Conservation (phyloP, 2,329 filamentous ascomycete species). For the Xylogone sp. region DNA sequence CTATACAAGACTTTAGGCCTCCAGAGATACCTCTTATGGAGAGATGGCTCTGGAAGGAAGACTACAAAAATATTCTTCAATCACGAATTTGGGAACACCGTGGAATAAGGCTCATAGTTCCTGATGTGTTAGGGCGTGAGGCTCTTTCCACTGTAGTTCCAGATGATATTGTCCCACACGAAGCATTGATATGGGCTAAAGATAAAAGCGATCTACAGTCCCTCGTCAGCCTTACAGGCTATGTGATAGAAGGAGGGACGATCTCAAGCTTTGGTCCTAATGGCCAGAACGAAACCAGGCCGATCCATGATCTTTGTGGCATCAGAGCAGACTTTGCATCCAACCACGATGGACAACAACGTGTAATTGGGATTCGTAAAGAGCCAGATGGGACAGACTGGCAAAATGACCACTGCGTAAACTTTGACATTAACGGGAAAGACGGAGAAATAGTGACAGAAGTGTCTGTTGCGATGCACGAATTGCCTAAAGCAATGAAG, state of each 20-base stretch:
- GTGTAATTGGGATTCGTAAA: slow-evolving; percentile 1
- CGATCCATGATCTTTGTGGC: slow-evolving; percentile 3
- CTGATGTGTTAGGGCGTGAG: background rate
- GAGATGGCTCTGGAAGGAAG: slow-evolving; percentile 4
- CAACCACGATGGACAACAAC: background rate
- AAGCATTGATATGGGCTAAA: slow-evolving; percentile 8
- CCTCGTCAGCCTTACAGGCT: slow-evolving; percentile 3
- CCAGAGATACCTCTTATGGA: background rate
- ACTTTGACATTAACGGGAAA: slow-evolving; percentile 6
- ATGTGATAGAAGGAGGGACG: background rate
- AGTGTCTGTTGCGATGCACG: background rate
- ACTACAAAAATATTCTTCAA: slow-evolving; percentile 1
- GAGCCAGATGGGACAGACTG: slow-evolving; percentile 1
- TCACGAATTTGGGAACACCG: slow-evolving; percentile 2
- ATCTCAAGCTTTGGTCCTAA: background rate
- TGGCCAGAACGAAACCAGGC: background rate
- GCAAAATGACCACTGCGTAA: slow-evolving; percentile 3
- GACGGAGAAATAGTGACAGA: slow-evolving; percentile 6
- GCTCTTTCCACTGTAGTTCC: background rate
- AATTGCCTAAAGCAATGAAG: slow-evolving; percentile 1
- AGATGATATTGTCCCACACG: slow-evolving; percentile 2
- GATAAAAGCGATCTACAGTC: slow-evolving; percentile 1
- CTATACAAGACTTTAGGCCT: background rate
- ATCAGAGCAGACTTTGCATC: background rate
- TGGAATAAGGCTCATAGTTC: background rate